Base-by-base conservation (phyloP, 768 basidiomycete genomes). In the Boletus eberwhitei region DNA sequence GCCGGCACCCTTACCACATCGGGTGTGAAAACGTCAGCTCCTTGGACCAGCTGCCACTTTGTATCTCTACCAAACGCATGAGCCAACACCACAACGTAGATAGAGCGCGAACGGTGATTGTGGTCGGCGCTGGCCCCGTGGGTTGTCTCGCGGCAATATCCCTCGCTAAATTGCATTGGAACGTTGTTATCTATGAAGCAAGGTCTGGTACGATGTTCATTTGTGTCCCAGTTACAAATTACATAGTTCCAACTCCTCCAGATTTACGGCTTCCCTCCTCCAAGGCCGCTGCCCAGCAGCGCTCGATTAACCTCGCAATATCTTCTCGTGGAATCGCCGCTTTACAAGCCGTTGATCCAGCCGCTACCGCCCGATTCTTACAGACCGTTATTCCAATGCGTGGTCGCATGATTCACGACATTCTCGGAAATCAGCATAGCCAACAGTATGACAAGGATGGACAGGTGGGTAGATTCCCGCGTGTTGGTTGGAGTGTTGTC, bases 241-340 rank as follows among this genome's bases (percentile, higher is more conserved):
- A n/a, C n/a, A n/a, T n/a, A 38, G 44, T 55, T 45, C 37, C 48
- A 55, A 55, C 61, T 47, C 57, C 39, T 58, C 35, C 59, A 93
- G 91, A 93, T 75, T 76, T 88, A 61, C 85, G 91, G 42, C 78
- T 88, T 48, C 79, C 85, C 31, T 81, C 85, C 31, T 86, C 87
- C 46, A 86, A 82, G 69, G 77, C 78, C 42, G 77, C 75, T 51
- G 73, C 80, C 29, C 82, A 85, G 65, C 88, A 90, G 67, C 84
- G 96, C 53, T 97, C 94, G 53, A 97, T 98, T 73, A 98, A 98
- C 75, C 79, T 98, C 51, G 95, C 94, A 26, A 92, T 98, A 55
- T 98, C 95, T 19, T 86, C 93, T 54, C 85, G 96, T 41, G 96
- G 95, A 59, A 87, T 98, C 53, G 84, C 87, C 64, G 96, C 95